These are phyloP conservation scores for peach (Prunus persica) DNA, from an alignment of 306 rosid species.

Conservation along the genomic window DNA sequence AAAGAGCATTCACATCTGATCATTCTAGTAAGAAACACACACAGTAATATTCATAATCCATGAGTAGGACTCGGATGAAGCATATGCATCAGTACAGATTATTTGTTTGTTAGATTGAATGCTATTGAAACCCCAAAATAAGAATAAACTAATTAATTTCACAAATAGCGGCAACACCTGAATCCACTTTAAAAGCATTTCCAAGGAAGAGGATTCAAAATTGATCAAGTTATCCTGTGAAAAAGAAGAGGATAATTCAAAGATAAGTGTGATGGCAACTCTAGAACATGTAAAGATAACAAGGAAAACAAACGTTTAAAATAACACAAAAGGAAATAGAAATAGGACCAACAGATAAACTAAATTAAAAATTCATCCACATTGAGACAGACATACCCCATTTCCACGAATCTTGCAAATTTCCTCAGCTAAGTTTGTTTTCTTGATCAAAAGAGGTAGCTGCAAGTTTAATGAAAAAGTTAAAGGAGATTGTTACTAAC, in stretches of 20 bases:
- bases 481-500: constrained; percentile 12
- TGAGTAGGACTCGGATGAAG: background rate
- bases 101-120: background rate
- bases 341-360: constrained; percentile 3
- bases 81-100: background rate
- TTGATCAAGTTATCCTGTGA: constrained; percentile 44
- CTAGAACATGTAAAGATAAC: background rate
- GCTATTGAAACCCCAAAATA: background rate
- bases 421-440: constrained; percentile 62
- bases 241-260: constrained; percentile 13
- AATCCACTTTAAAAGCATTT: constrained; percentile 77
- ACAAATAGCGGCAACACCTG: constrained; percentile 47
- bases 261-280: constrained; percentile 5
- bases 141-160: constrained; percentile 1
- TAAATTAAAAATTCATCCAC: constrained; percentile 5
- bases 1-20: too few relatives aligned
- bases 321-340: background rate
- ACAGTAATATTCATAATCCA: background rate
- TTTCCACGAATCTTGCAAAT: constrained; percentile 67
- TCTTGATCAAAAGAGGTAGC: constrained; percentile 85
- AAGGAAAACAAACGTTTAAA: background rate
- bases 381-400: constrained; percentile 38
- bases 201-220: constrained; percentile 53
- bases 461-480: constrained; percentile 39
- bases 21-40: background rate